Evolutionary conservation across 2,329 filamentous ascomycete species (phyloP), one percentile per base, ranked within the genome.

Genomic region (Fusarium oligoseptatum): DNA sequence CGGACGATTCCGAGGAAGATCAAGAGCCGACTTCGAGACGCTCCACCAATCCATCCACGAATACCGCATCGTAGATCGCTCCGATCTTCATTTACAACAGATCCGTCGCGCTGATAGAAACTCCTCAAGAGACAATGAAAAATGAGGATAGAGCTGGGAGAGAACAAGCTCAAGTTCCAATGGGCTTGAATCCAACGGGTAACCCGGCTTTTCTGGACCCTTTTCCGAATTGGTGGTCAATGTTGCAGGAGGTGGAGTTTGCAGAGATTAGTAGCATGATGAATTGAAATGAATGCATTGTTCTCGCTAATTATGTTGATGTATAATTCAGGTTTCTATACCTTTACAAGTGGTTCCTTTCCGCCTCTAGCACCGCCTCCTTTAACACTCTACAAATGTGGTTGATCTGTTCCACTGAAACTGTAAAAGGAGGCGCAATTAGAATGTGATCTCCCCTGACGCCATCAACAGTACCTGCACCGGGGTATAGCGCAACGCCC

Each of bases 351-450:
- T 41, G 56, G 29, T 5, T 60, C 17, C 56, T n/a, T 43, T 77
- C 75, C 2, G 70, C 57, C 1, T 75, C 71, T 1, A 66, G 14
- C 0, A 77, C 66, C 0, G 76, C 75, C 11, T 76, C 64, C 27
- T 37, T 65, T 1, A 77, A 22, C 1, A 62, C 45, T 8, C 12
- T 20, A 15, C 71, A 77, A 4, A 77, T 76, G 11, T 12, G 61
- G 0, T 4, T 34, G 8, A 82, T 20, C 36, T 82, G 74, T 14
- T 74, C 75, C 10, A 73, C 68, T 0, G 87, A 90, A 24, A 92
- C 85, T 45, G 89, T 94, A 80, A 91, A 95, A 0, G 93, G 88
- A 2, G 94, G 93, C 2, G 92, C 89, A 17, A 95, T 77, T n/a
- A 95, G 85, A 39, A 94, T 84, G 80, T 94, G 92, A 77, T 95